Evolutionary conservation across 345 rosid genomes (phyloP), one percentile per base, ranked within the genome.

Genomic region (Arabis hirsuta): DNA sequence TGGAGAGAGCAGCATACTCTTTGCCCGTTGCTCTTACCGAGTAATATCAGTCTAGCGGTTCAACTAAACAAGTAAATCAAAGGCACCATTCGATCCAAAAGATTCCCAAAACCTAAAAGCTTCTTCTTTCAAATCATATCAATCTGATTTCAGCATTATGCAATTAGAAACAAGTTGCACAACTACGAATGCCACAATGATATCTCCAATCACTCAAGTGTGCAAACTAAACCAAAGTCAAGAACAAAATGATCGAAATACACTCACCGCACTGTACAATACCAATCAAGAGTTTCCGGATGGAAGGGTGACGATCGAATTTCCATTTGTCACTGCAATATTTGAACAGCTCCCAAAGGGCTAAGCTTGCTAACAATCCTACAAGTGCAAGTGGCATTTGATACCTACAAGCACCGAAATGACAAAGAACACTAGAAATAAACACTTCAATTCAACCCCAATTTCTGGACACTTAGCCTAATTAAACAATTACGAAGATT

Each of bases 381-480:
- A 85, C 79, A 56, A 95, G 91, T 47, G 99, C 90, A 62, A 90
- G 82, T 12, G 97, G 98, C 92, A 91, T 90, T 78, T 91, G 98
- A 79, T 95, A 95, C 80, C 98, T 91, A 54, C 31, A 39, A 76
- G 32, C 42, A 62, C 54, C 63, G 16, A 55, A 38, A 19, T 36
- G 12, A 29, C 29, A 24, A 47, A 24, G 2, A 51, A 39, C 11
- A 58, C 38, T 38, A 22, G 24, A 41, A 24, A 20, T 12, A 3
- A 57, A 31, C 12, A 71, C 14, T 65, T 20, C 11, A 50, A 66
- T n/a, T 66, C 39, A n/a, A n/a, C 13, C 65, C 41, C 3, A 46
- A 47, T 13, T 39, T 19, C 9, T 6, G 6, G 24, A 3, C 42
- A 39, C 27, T 4, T 7, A 51, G 19, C 44, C 12, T 31, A 53